Conservation (phyloP, 495 filamentous ascomycete genomes). For the Acidiella bohemica region DNA sequence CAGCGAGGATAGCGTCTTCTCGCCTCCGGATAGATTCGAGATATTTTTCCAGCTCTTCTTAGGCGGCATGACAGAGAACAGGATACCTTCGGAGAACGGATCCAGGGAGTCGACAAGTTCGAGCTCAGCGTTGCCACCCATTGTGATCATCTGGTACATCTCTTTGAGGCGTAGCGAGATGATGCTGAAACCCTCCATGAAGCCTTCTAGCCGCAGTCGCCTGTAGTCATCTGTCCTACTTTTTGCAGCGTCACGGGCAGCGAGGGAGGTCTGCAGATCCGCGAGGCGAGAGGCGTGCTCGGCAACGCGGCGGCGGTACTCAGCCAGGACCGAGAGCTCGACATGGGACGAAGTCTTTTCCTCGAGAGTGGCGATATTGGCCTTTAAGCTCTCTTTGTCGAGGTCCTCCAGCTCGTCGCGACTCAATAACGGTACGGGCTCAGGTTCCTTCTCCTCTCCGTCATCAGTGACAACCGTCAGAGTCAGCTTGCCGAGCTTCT, state of each 20-base stretch:
- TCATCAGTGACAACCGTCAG: slow-evolving; percentile 54
- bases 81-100: slow-evolving; percentile 90
- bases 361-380: slow-evolving; percentile 77
- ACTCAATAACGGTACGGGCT: slow-evolving; percentile 32
- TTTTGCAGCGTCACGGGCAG: slow-evolving; percentile 71
- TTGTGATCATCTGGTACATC: slow-evolving; percentile 99
- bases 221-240: slow-evolving; percentile 81
- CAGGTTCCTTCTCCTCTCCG: slow-evolving; percentile 26
- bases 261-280: slow-evolving; percentile 63
- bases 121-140: slow-evolving; percentile 96
- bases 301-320: slow-evolving; percentile 81
- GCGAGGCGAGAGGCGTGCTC: slow-evolving; percentile 71
- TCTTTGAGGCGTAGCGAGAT: slow-evolving; percentile 96
- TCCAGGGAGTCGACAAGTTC: slow-evolving; percentile 92
- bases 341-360: slow-evolving; percentile 86
- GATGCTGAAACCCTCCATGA: slow-evolving; percentile 93
- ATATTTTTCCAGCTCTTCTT: slow-evolving; percentile 99
- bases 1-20: slow-evolving; percentile 90
- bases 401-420: slow-evolving; percentile 88
- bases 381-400: slow-evolving; percentile 74
- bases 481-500: slow-evolving; percentile 67
- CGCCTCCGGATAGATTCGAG: slow-evolving; percentile 80
- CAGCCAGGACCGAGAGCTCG: slow-evolving; percentile 79
- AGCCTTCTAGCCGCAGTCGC: slow-evolving; percentile 77
- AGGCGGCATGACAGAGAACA: slow-evolving; percentile 96